Base-by-base conservation (phyloP, 148 eudicot species). In the Chenopodium suecicum region DNA sequence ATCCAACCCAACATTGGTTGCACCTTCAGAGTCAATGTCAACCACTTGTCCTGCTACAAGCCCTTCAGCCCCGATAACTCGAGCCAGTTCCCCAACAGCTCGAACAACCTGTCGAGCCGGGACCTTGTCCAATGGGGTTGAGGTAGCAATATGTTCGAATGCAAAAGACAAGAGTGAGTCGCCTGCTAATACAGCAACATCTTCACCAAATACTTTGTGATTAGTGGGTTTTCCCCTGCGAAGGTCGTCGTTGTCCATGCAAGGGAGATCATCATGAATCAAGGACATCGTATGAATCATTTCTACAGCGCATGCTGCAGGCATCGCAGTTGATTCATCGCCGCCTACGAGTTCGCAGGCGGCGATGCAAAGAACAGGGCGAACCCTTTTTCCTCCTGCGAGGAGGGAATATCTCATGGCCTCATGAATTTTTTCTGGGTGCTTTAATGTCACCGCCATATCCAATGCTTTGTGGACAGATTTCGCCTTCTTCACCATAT, bases 201-300 rank as follows among this genome's bases (percentile, higher is more conserved):
- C 86, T 64, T 92, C 96, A 5, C 93, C 96, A 75, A 80, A 92
- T 1, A 92, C 93, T 64, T 80, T 88, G 74, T 92, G 96, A 67
- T 89, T 89, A 0, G 96, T 90, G 4, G 91, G 92, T 52, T 92
- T 92, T 4, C 96, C 96, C 5, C 96, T 83, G 1, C 96, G 87
- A 23, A 90, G 83, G 46, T 92, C 92, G 70, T 92, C 96, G 71
- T 92, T 89, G 70, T 92, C 96, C 96, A 92, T 89, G 31, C 93
- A 92, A 0, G 96, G 96, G 9, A 92, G 87, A 72, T 92, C 93
- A 37, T 92, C 96, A 50, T 90, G 93, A 54, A 92, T 89, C 0
- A 92, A 74, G 1, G 93, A 90, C 96, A 92, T 92, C 29, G 93
- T 90, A 74, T 92, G 96, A 20, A 92, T 92, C 96, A 92, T 90